Base-by-base conservation (phyloP, 257 asterid genomes). In the Plectranthus barbatus region DNA sequence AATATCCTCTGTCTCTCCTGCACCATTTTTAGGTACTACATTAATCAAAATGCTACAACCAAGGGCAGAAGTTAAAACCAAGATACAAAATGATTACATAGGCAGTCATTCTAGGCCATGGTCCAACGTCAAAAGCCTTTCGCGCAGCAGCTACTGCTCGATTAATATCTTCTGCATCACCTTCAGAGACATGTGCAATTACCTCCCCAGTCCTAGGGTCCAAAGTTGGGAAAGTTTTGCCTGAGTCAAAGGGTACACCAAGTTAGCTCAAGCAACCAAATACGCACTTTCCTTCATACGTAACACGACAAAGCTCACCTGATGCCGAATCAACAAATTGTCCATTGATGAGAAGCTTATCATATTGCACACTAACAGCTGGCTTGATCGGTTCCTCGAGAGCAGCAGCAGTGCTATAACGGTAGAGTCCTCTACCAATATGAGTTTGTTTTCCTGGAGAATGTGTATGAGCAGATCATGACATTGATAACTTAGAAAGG, bases 101-200 rank as follows among this genome's bases (percentile, higher is more conserved):
- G 60, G 98, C 96, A 66, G 92, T 74, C 95, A 88, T 75, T 69
- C 54, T 86, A 33, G 96, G 98, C 98, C 98, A 91, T 1, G 98
- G 94, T 47, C 98, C 96, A 56, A 84, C 91, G n/a, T 88, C 96
- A 72, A 91, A 91, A 19, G 98, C 98, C 80, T 84, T 84, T 10
- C 96, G 94, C 18, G 98, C 98, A 62, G 92, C 84, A 66, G 87
- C 81, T 21, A 91, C 96, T n/a, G 98, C 98, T 64, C 92, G 78
- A 44, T 88, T 74, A 54, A 86, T 18, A 69, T 91, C 98, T 67
- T 88, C 98, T 21, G 82, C 84, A 72, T 91, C 96, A 17, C 96
- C 96, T 80, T 91, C 98, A 57, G 96, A 87, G 17, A 91, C 86
- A 73, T 84, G 80, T 42, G 96, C 90, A 74, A 91, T 91, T 41